A percentile compares a stretch with the other conserved stretches of the same genome.
Evolutionary conservation across 805 yeast genomes (phyloP).

Genomic region (Schwanniomyces vanrijiae): DNA sequence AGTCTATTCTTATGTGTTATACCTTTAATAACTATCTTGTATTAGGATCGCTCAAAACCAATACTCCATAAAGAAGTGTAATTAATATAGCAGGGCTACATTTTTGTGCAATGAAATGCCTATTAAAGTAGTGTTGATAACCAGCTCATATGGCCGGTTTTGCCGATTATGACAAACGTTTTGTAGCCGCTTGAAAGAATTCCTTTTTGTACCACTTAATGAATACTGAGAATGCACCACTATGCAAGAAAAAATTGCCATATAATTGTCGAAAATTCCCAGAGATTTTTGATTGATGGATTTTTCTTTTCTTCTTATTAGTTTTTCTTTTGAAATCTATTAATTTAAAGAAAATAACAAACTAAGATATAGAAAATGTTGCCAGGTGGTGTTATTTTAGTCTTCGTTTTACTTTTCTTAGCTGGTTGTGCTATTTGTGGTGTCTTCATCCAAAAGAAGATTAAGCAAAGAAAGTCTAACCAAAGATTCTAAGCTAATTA

Average conservation of each 20-base stretch:
- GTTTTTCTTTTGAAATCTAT: slow-evolving; percentile 10
- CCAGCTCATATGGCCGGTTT: not conserved
- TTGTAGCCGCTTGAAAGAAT: slow-evolving; percentile 1
- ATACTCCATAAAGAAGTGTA: not conserved
- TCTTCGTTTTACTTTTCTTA: slow-evolving; percentile 57
- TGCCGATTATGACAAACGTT: not conserved
- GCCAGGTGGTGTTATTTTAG: slow-evolving; percentile 75
- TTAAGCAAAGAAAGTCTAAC: slow-evolving; percentile 44
- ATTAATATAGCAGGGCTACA: not conserved
- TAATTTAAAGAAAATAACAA: slow-evolving; percentile 1
- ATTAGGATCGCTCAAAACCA: not conserved
- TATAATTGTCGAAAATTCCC: slow-evolving; percentile 2
- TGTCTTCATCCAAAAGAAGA: slow-evolving; percentile 38
- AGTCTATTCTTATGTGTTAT: too few relatives aligned
- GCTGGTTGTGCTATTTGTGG: slow-evolving; percentile 37
- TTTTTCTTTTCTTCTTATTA: slow-evolving; percentile 3
- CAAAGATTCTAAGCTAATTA: slow-evolving; percentile 35
- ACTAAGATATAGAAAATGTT: slow-evolving; percentile 44
- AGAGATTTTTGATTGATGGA: not conserved
- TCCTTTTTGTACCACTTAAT: not conserved
- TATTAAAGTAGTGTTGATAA: not conserved
- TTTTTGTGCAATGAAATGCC: not conserved
- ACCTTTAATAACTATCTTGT: too few relatives aligned
- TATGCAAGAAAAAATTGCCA: slow-evolving; percentile 2
- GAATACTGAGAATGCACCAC: not conserved